phyloP scores from a whole-genome alignment of 1,139 yeast species.

The Taphrina communis region DNA sequence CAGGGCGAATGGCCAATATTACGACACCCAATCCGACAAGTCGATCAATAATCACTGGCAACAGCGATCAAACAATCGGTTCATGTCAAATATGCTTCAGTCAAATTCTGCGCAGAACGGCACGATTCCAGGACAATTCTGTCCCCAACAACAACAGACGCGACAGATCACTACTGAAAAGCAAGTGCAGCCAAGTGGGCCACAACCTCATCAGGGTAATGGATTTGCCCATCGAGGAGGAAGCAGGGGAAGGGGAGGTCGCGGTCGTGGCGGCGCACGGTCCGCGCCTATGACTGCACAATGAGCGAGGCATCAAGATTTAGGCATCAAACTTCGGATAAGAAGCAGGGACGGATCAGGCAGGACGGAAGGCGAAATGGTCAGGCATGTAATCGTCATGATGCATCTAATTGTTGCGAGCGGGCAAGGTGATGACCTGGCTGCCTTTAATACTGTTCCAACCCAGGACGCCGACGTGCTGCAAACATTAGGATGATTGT shows the following conservation, averaged over 20 bases:
- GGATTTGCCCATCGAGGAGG: conserved; percentile 41
- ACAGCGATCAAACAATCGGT: conserved; percentile 25
- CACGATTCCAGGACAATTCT: neutral
- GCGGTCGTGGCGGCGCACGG: conserved; percentile 22
- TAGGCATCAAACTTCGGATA: too few species aligned
- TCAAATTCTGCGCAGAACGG: conserved; percentile 4
- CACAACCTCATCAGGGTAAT: conserved; percentile 5
- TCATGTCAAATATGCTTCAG: conserved; percentile 33
- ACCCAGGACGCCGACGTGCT: conserved; percentile 73
- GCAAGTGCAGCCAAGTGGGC: conserved; percentile 11
- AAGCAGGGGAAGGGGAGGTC: conserved; percentile 39
- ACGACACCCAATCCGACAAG: neutral
- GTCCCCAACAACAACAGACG: conserved; percentile 15
- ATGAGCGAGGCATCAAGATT: neutral
- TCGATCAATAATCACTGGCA: conserved; percentile 29
- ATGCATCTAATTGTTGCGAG: conserved; percentile 10
- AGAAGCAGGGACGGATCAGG: neutral
- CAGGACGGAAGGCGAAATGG: neutral
- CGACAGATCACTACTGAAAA: neutral
- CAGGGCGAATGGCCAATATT: conserved; percentile 22
- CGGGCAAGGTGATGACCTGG: conserved; percentile 42
- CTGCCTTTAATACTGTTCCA: conserved; percentile 49
- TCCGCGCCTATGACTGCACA: neutral
- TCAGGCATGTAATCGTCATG: neutral
- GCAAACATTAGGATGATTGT: neutral